These are phyloP conservation scores for Xerocomellus dryophilus DNA, from an alignment of 768 basidiomycete species.

Conservation along the genomic window DNA sequence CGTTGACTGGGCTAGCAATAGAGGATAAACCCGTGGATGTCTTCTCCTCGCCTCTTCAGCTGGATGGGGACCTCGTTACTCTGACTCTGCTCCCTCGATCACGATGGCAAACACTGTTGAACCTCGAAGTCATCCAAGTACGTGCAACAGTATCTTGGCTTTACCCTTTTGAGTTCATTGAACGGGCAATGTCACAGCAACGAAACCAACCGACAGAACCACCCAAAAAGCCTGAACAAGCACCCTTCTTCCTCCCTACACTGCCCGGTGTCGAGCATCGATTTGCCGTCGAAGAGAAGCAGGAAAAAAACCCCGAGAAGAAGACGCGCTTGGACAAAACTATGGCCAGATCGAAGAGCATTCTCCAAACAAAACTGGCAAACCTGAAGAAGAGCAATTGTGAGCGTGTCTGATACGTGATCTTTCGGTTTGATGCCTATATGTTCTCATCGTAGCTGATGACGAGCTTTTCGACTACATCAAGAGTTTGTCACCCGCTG, in stretches of 20 bases:
- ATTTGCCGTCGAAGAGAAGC: conserved; percentile 57
- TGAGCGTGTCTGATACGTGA: conserved; percentile 40
- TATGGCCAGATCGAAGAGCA: conserved; percentile 53
- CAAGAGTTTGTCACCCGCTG: conserved; percentile 86
- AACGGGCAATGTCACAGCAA: conserved; percentile 48
- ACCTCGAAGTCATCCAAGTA: conserved; percentile 91
- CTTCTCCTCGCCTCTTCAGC: conserved; percentile 83
- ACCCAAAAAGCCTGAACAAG: conserved; percentile 91
- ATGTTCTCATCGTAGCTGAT: conserved; percentile 43
- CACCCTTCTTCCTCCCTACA: conserved; percentile 96
- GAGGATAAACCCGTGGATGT: conserved; percentile 62
- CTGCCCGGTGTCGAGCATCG: conserved; percentile 82
- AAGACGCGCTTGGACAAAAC: conserved; percentile 52
- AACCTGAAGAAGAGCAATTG: conserved; percentile 62
- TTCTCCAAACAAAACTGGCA: conserved; percentile 65
- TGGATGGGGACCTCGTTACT: conserved; percentile 89
- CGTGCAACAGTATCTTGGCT: conserved; percentile 16
- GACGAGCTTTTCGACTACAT: conserved; percentile 80
- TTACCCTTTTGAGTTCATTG: not conserved
- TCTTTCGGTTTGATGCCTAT: conserved; percentile 6
- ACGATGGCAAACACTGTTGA: conserved; percentile 95
- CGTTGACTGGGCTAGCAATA: conserved; percentile 59
- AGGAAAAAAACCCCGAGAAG: conserved; percentile 38
- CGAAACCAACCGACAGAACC: conserved; percentile 96
- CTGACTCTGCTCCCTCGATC: conserved; percentile 88